phyloP scores from a whole-genome alignment of 1,139 yeast genomes.

The Debaryomyces robertsiae region DNA sequence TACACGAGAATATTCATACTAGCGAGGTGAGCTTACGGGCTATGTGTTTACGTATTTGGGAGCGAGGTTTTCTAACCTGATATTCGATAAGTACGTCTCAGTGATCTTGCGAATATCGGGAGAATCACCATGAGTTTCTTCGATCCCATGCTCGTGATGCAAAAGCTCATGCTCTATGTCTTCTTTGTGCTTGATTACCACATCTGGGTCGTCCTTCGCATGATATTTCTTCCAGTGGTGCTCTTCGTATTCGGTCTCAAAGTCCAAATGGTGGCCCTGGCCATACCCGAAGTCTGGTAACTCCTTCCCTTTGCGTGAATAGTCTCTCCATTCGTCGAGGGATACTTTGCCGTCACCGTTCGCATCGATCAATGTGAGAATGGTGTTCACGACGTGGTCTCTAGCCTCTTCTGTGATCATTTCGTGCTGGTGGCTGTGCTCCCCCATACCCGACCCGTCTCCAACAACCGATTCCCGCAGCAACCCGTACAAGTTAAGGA shows the following conservation, averaged over 20 bases:
- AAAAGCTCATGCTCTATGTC: conserved; percentile 87
- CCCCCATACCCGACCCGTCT: conserved; percentile 89
- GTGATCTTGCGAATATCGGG: conserved; percentile 44
- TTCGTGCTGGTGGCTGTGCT: conserved; percentile 60
- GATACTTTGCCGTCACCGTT: conserved; percentile 67
- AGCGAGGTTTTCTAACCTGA: conserved; percentile 41
- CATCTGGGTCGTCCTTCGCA: conserved; percentile 79
- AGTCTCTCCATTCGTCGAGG: conserved; percentile 72
- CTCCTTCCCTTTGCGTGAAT: conserved; percentile 61
- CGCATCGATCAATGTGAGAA: conserved; percentile 63
- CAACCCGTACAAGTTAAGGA: conserved; percentile 79
- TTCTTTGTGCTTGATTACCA: conserved; percentile 76
- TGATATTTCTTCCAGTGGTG: conserved; percentile 95
- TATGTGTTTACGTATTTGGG: conserved; percentile 28
- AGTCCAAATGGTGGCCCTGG: conserved; percentile 96
- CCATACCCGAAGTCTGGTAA: conserved; percentile 94
- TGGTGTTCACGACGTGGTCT: conserved; percentile 55
- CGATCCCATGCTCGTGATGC: conserved; percentile 86
- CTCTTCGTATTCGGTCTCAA: conserved; percentile 88
- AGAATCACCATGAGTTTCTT: conserved; percentile 59
- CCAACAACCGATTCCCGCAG: conserved; percentile 74
- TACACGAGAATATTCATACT: too few relatives aligned
- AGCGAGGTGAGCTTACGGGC: not conserved
- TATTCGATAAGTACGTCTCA: conserved; percentile 32
- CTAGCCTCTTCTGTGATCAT: conserved; percentile 58